These are phyloP conservation scores for Corymbia maculata DNA, from an alignment of 345 rosid genomes.

Conservation along the genomic window DNA sequence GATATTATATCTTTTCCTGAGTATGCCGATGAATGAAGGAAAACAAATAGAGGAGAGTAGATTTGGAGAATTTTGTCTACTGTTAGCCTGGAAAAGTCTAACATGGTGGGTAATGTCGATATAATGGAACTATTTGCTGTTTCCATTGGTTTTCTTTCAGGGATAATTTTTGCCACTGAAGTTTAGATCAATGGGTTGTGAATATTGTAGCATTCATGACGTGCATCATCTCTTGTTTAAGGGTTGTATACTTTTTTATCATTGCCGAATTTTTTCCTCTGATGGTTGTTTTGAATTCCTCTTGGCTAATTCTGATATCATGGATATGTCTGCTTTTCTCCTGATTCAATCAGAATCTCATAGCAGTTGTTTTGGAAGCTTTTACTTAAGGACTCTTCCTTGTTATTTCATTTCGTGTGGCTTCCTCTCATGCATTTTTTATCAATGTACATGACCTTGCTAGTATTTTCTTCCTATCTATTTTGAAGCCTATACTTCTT, in stretches of 20 bases:
- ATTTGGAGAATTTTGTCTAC: background rate
- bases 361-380: background rate
- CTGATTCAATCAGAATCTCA: background rate
- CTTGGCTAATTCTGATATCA: background rate
- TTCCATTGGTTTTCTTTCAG: background rate
- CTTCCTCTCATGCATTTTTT: background rate
- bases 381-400: background rate
- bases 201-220: background rate
- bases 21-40: background rate
- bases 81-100: background rate
- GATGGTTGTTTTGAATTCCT: background rate
- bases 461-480: background rate
- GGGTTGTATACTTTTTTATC: background rate
- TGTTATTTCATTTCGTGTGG: background rate
- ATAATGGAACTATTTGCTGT: background rate
- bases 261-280: background rate
- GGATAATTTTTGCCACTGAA: background rate
- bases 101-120: background rate
- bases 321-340: background rate
- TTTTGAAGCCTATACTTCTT: background rate
- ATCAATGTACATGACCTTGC: background rate
- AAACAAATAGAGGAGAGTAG: background rate
- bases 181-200: background rate
- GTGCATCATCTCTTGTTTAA: background rate
- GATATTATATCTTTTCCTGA: background rate